These are phyloP conservation scores for Pseudonitzschia multistriata DNA, from an alignment of 108 stramenopile species.

Conservation along the genomic window DNA sequence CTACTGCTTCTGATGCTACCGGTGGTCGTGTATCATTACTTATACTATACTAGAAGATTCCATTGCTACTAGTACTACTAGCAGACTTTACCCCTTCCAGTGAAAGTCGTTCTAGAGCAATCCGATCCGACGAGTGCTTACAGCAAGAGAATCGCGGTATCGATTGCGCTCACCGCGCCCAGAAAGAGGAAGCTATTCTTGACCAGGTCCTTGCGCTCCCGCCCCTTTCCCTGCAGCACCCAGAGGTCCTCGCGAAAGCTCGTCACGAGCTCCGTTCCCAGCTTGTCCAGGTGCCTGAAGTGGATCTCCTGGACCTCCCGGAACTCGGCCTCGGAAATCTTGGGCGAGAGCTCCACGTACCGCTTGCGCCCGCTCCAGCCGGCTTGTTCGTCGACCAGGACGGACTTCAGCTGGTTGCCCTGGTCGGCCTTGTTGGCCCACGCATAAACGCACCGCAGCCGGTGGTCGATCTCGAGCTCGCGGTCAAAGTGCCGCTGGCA, in stretches of 20 bases:
- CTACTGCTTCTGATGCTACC: too few species aligned
- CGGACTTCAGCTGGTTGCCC: constrained; percentile 69
- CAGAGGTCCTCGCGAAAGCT: constrained; percentile 83
- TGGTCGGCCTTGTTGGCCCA: constrained; percentile 90
- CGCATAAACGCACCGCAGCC: constrained; percentile 85
- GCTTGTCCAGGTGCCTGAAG: constrained; percentile 77
- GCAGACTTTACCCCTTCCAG: too few species aligned
- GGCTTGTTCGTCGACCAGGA: constrained; percentile 58
- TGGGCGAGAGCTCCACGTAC: constrained; percentile 85
- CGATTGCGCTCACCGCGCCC: constrained; percentile 64
- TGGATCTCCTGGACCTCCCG: constrained; percentile 70
- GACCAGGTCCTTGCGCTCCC: constrained; percentile 65
- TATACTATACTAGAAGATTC: too few species aligned
- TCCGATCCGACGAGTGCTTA: too few species aligned
- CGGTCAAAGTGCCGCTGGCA: constrained; percentile 67
- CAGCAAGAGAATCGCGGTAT: constrained; percentile 45
- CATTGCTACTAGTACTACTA: too few species aligned
- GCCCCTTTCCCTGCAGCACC: constrained; percentile 74
- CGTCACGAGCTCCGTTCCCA: constrained; percentile 67
- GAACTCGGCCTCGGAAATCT: constrained; percentile 81
- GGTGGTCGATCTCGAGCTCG: constrained; percentile 84
- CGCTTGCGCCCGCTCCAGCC: constrained; percentile 74
- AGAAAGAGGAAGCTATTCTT: constrained; percentile 72
- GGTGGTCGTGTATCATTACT: too few species aligned
- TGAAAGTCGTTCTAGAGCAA: too few species aligned